These are phyloP conservation scores for Bigelowiella natans DNA, from an alignment of 78 protist genomes.

Conservation along the genomic window DNA sequence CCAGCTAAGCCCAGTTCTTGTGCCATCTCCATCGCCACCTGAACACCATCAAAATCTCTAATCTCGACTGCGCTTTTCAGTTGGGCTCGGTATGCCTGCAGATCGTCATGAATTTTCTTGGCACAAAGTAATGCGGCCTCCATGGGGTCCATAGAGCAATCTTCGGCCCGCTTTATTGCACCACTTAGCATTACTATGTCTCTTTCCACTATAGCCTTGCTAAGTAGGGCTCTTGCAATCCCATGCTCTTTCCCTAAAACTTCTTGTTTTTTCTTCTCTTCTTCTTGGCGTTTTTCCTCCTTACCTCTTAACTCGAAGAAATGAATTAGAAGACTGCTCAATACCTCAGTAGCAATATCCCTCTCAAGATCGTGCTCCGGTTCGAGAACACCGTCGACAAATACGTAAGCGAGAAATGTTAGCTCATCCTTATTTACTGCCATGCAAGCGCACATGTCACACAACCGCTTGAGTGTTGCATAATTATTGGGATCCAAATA, in stretches of 20 bases:
- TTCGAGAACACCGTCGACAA: background rate
- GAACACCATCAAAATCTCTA: background rate
- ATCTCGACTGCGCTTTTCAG: background rate
- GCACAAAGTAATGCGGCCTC: background rate
- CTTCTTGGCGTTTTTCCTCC: background rate
- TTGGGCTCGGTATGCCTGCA: background rate
- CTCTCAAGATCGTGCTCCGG: background rate
- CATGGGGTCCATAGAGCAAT: background rate
- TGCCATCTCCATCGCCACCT: background rate
- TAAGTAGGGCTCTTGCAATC: background rate
- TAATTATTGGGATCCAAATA: background rate
- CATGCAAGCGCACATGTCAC: background rate
- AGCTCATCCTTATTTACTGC: background rate
- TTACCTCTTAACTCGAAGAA: background rate
- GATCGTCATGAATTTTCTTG: background rate
- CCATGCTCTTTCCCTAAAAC: no score
- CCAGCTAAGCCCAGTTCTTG: background rate
- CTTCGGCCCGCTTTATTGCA: background rate
- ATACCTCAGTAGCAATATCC: background rate
- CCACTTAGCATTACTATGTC: background rate
- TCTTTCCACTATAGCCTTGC: background rate
- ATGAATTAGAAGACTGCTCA: background rate
- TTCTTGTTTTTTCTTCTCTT: background rate
- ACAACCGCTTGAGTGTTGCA: background rate
- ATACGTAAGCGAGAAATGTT: background rate